Conservation (phyloP, 176 grass and related monocot genomes). For the Cymbopogon citratus region DNA sequence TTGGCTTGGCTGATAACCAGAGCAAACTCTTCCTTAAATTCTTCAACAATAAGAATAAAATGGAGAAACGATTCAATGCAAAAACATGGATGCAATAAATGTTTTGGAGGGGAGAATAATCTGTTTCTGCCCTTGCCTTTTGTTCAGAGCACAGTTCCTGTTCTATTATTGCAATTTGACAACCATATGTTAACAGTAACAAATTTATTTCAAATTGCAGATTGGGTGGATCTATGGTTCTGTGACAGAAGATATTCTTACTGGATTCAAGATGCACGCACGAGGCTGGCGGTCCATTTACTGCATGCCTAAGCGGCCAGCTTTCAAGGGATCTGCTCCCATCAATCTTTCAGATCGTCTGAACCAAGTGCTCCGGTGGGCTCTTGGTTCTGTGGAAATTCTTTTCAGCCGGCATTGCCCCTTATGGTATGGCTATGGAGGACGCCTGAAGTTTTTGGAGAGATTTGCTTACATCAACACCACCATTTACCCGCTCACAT, state of each 20-base stretch:
- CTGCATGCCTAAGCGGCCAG: slow-evolving; percentile 86
- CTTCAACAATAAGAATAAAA: neutral
- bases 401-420: slow-evolving; percentile 96
- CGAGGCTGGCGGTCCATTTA: slow-evolving; percentile 89
- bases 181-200: slow-evolving; percentile 24
- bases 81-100: neutral
- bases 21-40: neutral
- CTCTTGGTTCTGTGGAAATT: slow-evolving; percentile 90
- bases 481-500: slow-evolving; percentile 82
- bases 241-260: slow-evolving; percentile 97
- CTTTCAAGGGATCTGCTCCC: slow-evolving; percentile 89
- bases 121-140: neutral
- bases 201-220: slow-evolving; percentile 39
- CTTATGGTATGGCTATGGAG: slow-evolving; percentile 83
- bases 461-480: slow-evolving; percentile 96
- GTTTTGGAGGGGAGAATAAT: neutral
- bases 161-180: neutral
- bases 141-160: neutral
- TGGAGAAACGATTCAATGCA: neutral
- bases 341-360: slow-evolving; percentile 99
- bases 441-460: slow-evolving; percentile 84
- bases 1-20: neutral
- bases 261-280: slow-evolving; percentile 95
- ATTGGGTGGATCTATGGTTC: slow-evolving; percentile 98
- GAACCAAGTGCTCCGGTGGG: slow-evolving; percentile 91